Base-by-base conservation (phyloP, 73 alveolate genomes). In the Stentor roeselii region DNA sequence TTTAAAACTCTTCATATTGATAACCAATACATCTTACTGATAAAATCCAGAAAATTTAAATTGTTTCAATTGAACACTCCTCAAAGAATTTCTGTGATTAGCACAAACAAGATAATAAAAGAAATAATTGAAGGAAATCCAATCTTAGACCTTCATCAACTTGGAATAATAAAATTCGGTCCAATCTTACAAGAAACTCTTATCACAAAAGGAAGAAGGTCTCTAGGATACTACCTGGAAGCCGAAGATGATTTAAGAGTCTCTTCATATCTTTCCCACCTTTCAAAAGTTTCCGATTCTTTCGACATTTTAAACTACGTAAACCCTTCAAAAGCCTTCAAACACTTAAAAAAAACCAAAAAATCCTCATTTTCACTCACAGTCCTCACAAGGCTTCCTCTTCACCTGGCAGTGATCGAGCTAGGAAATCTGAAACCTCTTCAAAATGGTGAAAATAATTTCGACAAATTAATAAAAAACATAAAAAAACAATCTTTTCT, bases 321-420 rank as follows among this genome's bases (percentile, higher is more conserved):
- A 27, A 67, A 67, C 41, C 1, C 3, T 0, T 58, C 74, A 58
- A 31, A 1, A 58, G 2, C 74, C 1, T 1, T 0, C 74, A 0
- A 2, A 1, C 0, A 58, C 15, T 58, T 2, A 21, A n/a, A 0
- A 58, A 58, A 58, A 58, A 0, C 0, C 35, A 58, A 1, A 21
- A 21, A 2, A 67, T 3, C 1, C 14, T 15, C 1, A 76, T 76
- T 76, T 61, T 61, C 14, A 11, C 59, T 14, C 11, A 14, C 21
- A 11, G 6, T 76, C 0, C 1, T 1, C 1, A 37, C 84, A 27
- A 76, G 67, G 39, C 30, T 14, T 15, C 84, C 84, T 39, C 2
- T 76, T 14, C 84, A 76, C 3, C 39, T 76, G 39, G 84, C 84
- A 2, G 32, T 67, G 27, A 76, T 76, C 39, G 82, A 76, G 39